Evolutionary conservation across 2,329 filamentous ascomycete species (phyloP).

Genomic region (Parastagonospora avenae): DNA sequence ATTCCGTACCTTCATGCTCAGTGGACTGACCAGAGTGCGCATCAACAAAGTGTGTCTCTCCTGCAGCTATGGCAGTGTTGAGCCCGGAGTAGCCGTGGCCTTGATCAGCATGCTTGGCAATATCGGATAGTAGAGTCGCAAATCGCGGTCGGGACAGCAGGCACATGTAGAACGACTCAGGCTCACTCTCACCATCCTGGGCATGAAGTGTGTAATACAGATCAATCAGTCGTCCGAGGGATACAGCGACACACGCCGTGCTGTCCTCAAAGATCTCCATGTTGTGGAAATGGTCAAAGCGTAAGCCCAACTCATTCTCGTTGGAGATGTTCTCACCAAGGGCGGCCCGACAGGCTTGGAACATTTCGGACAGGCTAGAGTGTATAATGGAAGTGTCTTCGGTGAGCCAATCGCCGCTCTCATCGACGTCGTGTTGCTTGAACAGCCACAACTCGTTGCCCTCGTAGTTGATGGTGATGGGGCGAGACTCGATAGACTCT

Average conservation of each 20-base stretch:
- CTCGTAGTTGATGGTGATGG: conserved; percentile 36
- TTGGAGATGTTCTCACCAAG: conserved; percentile 61
- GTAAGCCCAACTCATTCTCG: conserved; percentile 57
- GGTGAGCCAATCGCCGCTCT: conserved; percentile 38
- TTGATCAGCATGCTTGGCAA: conserved; percentile 59
- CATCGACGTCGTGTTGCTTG: conserved; percentile 35
- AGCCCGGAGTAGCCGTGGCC: conserved; percentile 63
- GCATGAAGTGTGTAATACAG: conserved; percentile 63
- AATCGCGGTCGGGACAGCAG: conserved; percentile 62
- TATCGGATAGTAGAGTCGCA: conserved; percentile 56
- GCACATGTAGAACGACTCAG: conserved; percentile 63
- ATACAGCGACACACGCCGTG: conserved; percentile 35
- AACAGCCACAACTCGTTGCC: conserved; percentile 40
- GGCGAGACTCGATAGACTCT: conserved; percentile 15
- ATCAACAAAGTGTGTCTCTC: conserved; percentile 33
- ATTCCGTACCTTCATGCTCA: conserved; percentile 25
- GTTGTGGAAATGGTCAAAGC: conserved; percentile 47
- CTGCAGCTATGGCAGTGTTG: conserved; percentile 31
- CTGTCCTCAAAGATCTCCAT: conserved; percentile 41
- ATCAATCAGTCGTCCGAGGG: conserved; percentile 59
- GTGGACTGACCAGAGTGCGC: conserved; percentile 20
- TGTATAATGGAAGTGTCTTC: conserved; percentile 29
- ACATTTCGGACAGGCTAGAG: conserved; percentile 56
- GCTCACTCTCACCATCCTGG: conserved; percentile 61
- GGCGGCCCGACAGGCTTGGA: conserved; percentile 60